A percentile compares a stretch with the other conserved stretches of the same genome.
phyloP scores from a whole-genome alignment of 192 early-diverging fungal species.

The Coemansia pectinata region DNA sequence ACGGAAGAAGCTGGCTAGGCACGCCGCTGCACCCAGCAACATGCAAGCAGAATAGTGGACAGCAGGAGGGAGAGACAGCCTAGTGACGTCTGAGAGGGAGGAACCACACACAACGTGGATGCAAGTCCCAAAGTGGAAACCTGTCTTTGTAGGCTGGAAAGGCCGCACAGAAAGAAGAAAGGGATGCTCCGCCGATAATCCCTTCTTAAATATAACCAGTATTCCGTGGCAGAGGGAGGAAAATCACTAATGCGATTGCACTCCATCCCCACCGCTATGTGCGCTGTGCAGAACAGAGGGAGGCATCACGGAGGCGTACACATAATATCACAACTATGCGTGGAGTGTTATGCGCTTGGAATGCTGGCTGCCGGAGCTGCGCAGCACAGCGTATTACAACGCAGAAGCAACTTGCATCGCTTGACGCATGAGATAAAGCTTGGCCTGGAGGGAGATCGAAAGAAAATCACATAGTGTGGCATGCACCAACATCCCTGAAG shows the following conservation, averaged over 20 bases:
- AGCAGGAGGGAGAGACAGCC: background rate
- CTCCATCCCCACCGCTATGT: background rate
- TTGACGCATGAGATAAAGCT: background rate
- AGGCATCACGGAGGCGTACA: background rate
- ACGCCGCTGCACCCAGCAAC: background rate
- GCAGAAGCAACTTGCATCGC: background rate
- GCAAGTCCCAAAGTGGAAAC: slow-evolving; percentile 9
- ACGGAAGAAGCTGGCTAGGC: background rate
- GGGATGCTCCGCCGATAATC: slow-evolving; percentile 8
- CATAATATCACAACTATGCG: background rate
- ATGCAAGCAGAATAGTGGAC: slow-evolving; percentile 10
- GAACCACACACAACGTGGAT: background rate
- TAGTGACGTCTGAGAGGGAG: background rate
- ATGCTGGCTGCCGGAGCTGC: background rate
- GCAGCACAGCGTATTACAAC: background rate
- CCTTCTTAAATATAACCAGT: background rate
- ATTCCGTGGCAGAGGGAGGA: background rate
- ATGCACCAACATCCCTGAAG: background rate
- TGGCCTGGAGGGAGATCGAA: background rate
- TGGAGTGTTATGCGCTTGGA: background rate
- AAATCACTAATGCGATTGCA: background rate
- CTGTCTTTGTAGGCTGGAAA: slow-evolving; percentile 1
- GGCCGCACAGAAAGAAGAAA: background rate
- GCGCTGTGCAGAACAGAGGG: background rate
- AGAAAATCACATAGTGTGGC: background rate